Evolutionary conservation across 148 eudicot species (phyloP).

Genomic region (Cornus controversa): DNA sequence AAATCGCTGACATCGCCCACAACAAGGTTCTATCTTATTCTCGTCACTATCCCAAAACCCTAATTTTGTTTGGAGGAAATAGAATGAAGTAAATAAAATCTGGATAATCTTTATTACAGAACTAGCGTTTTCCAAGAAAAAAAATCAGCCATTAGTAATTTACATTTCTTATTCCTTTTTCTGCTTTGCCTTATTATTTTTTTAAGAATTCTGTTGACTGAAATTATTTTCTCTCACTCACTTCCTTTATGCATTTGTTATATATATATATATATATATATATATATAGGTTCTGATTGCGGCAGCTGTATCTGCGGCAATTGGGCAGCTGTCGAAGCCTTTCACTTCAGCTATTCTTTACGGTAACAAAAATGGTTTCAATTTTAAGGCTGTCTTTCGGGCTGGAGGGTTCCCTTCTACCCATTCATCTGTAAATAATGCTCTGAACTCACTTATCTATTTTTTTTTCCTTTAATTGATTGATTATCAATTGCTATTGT

Average conservation of each 20-base stretch:
- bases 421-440: slow-evolving; percentile 72
- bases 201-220: no score
- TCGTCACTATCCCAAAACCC: neutral
- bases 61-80: neutral
- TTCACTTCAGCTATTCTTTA: slow-evolving; percentile 55
- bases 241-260: neutral
- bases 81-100: no score
- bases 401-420: slow-evolving; percentile 98
- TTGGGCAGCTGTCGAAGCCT: slow-evolving; percentile 80
- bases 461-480: no score
- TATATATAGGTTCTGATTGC: slow-evolving; percentile 64
- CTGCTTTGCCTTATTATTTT: no score
- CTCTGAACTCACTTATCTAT: neutral
- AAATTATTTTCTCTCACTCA: neutral
- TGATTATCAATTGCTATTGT: neutral
- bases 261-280: neutral
- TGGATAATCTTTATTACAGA: no score
- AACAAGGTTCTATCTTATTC: slow-evolving; percentile 33
- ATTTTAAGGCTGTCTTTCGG: slow-evolving; percentile 52
- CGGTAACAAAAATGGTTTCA: slow-evolving; percentile 36
- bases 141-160: no score
- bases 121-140: no score
- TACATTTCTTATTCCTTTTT: no score
- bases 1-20: slow-evolving; percentile 31
- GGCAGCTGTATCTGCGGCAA: slow-evolving; percentile 60